Base-by-base conservation (phyloP, 345 rosid genomes). In the Passiflora organensis region DNA sequence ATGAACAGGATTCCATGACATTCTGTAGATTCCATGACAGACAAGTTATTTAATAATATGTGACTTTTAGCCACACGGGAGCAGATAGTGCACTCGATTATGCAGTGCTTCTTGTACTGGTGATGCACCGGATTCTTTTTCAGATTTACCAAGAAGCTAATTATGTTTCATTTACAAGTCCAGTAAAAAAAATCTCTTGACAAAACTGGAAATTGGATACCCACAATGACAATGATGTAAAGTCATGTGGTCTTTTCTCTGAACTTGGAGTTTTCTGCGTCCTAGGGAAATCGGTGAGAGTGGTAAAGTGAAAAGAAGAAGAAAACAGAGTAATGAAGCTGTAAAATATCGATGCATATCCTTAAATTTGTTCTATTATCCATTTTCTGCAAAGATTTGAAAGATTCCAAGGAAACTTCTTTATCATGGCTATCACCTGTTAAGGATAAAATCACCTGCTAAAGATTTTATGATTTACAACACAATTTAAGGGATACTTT, bases 381-480 rank as follows among this genome's bases (percentile, higher is more conserved):
- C 55, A 21, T 37, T 59, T 20, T 17, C 22, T 14, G 55, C 48
- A 49, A 59, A 48, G 17, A 49, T 19, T 21, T 59, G 13, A 23
- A 49, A 59, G 63, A 59, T 59, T 23, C 55, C 47, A 38, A n/a
- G 53, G 51, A 53, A 58, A 60, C 60, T 37, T 51, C 21, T 53
- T 53, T 23, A 23, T 18, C 4, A 42, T 62, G 60, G 15, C 44
- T 18, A 41, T 53, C 21, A 10, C 49, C 66, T 38, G 16, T 43
- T 44, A 38, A 18, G 66, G 72, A 54, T 69, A 69, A 69, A 56
- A 63, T 57, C 66, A 51, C 49, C 45, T 49, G 38, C 22, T 21
- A 15, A 58, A 67, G 75, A 74, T 74, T 53, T 66, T 51, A 41
- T 45, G 63, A 56, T 65, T 18, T 50, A 17, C 14, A 58, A 58